phyloP scores from a whole-genome alignment of 2,329 filamentous ascomycete genomes.

The Biscogniauxia marginata region DNA sequence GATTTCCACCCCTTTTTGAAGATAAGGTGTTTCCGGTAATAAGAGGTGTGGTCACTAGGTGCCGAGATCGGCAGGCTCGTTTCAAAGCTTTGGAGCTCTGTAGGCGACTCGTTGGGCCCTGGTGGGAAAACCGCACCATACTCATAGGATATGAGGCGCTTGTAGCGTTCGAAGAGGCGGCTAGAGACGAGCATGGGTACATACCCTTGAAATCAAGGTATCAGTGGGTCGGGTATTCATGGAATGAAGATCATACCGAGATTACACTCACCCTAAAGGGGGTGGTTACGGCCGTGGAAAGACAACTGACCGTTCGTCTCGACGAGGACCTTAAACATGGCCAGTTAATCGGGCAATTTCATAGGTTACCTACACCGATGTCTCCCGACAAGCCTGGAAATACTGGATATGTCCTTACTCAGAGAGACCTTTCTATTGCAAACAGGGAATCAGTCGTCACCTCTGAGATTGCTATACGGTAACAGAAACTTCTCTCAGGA shows the following conservation, averaged over 20 bases:
- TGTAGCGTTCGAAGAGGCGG: constrained; percentile 12
- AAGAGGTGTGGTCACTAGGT: constrained; percentile 10
- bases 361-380: too few species aligned
- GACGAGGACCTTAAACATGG: neutral
- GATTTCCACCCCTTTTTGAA: constrained; percentile 14
- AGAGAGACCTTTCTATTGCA: too few species aligned
- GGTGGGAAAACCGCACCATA: constrained; percentile 13
- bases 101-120: constrained; percentile 9
- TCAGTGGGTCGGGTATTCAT: constrained; percentile 11
- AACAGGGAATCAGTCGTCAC: too few species aligned
- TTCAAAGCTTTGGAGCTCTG: constrained; percentile 11
- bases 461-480: too few species aligned
- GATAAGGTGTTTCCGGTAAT: constrained; percentile 15
- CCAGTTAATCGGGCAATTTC: too few species aligned
- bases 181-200: constrained; percentile 7
- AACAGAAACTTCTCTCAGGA: too few species aligned
- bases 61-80: constrained; percentile 9
- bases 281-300: constrained; percentile 1
- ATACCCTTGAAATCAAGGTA: constrained; percentile 10
- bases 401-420: too few species aligned
- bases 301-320: neutral
- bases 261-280: constrained; percentile 10
- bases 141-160: constrained; percentile 7
- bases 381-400: too few species aligned
- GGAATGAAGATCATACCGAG: constrained; percentile 15